Base-by-base conservation (phyloP, 2,329 filamentous ascomycete genomes). In the Lachnellula cervina region DNA sequence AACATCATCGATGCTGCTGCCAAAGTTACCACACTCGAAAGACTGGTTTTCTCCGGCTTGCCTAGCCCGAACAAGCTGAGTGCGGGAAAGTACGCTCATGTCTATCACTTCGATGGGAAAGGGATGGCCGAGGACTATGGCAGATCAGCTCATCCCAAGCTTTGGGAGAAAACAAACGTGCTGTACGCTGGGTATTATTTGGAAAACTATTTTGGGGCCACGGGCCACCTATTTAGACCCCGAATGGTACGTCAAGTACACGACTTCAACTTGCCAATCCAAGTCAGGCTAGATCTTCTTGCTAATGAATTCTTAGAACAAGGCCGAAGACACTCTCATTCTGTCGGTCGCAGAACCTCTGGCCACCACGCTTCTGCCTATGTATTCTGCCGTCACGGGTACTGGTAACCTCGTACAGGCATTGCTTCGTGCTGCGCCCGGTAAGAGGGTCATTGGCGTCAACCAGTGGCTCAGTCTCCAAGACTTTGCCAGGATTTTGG, bases 101-200 rank as follows among this genome's bases (percentile, higher is more conserved):
- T 74, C 1, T 70, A 71, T 37, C 73, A 76, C 57, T 76, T 74
- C 51, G 72, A 76, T 35, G 62, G 67, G 11, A 77, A 77, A 57
- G 73, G 70, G 7, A 64, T 64, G 0, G 69, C 64, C 2, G 66
- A 58, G 4, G 62, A 68, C 2, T 73, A 73, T 43, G 62, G 64
- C 25, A 61, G 58, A 52, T 45, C 59, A 34, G 35, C 56, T 8
- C 63, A 68, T 55, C 63, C 63, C 0, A 46, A 56, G 35, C 59
- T 71, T n/a, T 66, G 64, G 49, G 57, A 58, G 43, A 67, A 66
- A 54, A 68, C 64, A n/a, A 68, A 61, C 32, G 61, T 68, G 32
- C n/a, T 73, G n/a, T 67, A 72, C 50, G 63, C 68, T 3, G 69
- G 69, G 4, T 66, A 63, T 3, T 59, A 50, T 48, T 25, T 58